phyloP scores from a whole-genome alignment of 331 rosid species.

The Quercus tomentella region DNA sequence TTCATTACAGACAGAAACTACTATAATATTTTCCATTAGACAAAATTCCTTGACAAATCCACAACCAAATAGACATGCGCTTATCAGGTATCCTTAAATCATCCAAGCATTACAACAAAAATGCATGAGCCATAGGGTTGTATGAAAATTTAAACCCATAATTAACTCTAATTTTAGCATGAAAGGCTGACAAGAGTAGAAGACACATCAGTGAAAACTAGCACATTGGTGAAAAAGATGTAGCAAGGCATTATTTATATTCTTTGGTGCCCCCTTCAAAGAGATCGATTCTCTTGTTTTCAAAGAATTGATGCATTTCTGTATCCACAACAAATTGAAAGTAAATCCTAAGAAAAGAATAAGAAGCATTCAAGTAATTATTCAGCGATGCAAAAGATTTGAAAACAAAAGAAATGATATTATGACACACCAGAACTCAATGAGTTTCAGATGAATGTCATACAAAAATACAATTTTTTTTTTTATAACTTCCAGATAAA shows the following conservation, averaged over 20 bases:
- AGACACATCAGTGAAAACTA: too few species aligned
- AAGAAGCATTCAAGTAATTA: not conserved
- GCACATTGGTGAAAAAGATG: conserved; percentile 28
- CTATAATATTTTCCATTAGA: not conserved
- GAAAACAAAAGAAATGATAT: not conserved
- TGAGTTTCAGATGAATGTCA: not conserved
- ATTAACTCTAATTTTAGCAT: too few species aligned
- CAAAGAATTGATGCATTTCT: conserved; percentile 62
- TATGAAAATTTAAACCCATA: too few species aligned
- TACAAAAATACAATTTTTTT: too few species aligned
- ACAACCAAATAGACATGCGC: too few species aligned
- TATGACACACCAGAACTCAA: not conserved
- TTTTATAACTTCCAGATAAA: too few species aligned
- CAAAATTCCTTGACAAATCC: not conserved
- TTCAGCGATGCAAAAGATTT: not conserved
- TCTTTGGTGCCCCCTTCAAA: conserved; percentile 67
- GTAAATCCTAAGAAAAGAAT: not conserved
- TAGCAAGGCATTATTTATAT: conserved; percentile 62
- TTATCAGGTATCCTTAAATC: too few species aligned
- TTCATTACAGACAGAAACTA: not conserved
- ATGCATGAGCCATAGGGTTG: too few species aligned
- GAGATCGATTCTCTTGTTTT: conserved; percentile 65
- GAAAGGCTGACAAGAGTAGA: too few species aligned
- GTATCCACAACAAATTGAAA: conserved; percentile 4
- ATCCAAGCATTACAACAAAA: too few species aligned